Evolutionary conservation across 140 eudicot genomes (phyloP), one percentile per base, ranked within the genome.

Genomic region (Senecio squalidus): DNA sequence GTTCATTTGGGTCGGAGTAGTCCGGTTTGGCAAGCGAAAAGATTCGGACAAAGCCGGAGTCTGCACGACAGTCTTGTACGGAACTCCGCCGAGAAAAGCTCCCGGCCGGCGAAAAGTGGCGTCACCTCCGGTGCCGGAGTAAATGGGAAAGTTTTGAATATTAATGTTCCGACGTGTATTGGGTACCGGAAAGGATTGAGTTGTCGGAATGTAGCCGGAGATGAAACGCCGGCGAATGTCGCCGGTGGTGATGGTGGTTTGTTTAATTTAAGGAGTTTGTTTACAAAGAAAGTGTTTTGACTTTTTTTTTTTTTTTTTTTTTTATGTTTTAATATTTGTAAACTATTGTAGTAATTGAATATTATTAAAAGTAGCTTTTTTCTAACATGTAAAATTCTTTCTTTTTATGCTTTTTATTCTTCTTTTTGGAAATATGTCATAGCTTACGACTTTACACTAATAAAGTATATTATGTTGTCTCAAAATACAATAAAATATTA

Each of bases 1-100:
- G 88, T 86, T 60, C 93, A 80, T 58, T 53, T 86, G 74, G 88
- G 93, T 17, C 76, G 92, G 60, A 68, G 66, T 60, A 86, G 92
- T 60, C 95, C 93, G 10, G 92, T 86, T 17, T 82, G 92, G 88
- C 83, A 79, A 40, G 77, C 77, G 15, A 84, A 82, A 58, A 76
- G 81, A 23, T 40, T 62, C 30, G 77, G 74, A 7, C 55, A 59
- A 58, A 59, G 67, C 34, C 69, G 72, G 70, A 67, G 69, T 16
- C 43, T 60, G 14, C 76, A 56, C 3, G 86, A 71, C 40, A 26
- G 25, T 9, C 48, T 44, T 6, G 69, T 55, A 3, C 62, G 72
- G 24, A 54, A 46, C 9, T 64, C 46, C 15, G 80, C 53, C 1
- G 85, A 60, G 6, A 75, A 75, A 67, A 25, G 58, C 18, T 21